These are phyloP conservation scores for Mollisiaceae sp. DNA, from an alignment of 2,329 filamentous ascomycete species.

Conservation along the genomic window DNA sequence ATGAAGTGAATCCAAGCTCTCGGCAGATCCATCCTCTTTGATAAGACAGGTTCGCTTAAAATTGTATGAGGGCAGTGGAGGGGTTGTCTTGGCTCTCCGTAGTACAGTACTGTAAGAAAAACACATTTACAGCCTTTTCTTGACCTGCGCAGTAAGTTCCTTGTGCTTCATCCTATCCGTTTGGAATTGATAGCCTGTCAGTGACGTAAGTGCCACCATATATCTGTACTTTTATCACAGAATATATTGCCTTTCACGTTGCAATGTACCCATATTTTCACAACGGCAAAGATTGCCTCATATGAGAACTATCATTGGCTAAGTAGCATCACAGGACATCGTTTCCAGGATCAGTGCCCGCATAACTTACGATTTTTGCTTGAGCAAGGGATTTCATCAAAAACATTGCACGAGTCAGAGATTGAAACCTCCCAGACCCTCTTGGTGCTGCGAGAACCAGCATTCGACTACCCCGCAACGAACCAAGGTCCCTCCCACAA, in stretches of 20 bases:
- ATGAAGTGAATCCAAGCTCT: not conserved
- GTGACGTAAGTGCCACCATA: constrained; percentile 17
- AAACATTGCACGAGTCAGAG: constrained; percentile 32
- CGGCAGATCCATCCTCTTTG: not conserved
- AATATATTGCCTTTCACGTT: not conserved
- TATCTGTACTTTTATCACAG: not conserved
- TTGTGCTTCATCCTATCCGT: not conserved
- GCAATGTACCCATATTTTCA: not conserved
- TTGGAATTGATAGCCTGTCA: not conserved
- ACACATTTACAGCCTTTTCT: not conserved
- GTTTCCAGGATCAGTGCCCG: constrained; percentile 5
- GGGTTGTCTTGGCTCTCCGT: not conserved
- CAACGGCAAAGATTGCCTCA: constrained; percentile 7
- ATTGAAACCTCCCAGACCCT: constrained; percentile 8
- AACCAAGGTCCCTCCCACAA: constrained; percentile 19
- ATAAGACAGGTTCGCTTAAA: not conserved
- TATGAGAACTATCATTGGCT: constrained; percentile 21
- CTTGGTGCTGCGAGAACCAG: not conserved
- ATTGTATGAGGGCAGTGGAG: not conserved
- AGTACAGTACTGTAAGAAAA: not conserved
- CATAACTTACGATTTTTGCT: constrained; percentile 20
- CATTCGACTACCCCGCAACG: constrained; percentile 34
- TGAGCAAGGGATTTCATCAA: not conserved
- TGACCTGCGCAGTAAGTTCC: not conserved
- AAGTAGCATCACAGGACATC: constrained; percentile 22